These are phyloP conservation scores for Stachybotrys chlorohalonatus DNA, from an alignment of 2,329 filamentous ascomycete genomes.

Conservation along the genomic window DNA sequence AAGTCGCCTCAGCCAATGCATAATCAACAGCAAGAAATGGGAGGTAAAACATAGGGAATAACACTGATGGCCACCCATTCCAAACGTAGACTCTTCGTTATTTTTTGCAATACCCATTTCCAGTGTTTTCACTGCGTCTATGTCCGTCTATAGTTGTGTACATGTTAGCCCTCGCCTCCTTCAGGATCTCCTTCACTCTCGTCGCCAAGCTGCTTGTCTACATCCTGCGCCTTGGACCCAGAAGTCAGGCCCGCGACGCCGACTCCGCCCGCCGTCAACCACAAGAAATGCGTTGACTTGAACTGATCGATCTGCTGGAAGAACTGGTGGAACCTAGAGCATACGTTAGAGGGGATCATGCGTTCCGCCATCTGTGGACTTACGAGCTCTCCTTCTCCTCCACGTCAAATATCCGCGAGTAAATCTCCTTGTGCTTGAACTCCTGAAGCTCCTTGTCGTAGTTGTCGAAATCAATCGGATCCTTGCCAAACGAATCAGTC, in stretches of 20 bases:
- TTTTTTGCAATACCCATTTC: too few species aligned
- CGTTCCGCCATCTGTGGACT: slow-evolving; percentile 27
- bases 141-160: too few species aligned
- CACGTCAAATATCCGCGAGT: slow-evolving; percentile 80
- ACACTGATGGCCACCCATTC: too few species aligned
- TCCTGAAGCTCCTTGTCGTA: slow-evolving; percentile 71
- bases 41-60: too few species aligned
- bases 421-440: slow-evolving; percentile 91
- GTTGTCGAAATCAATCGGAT: slow-evolving; percentile 68
- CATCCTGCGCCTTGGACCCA: slow-evolving; percentile 28
- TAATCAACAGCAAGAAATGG: too few species aligned
- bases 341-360: slow-evolving; percentile 6
- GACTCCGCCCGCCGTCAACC: slow-evolving; percentile 62
- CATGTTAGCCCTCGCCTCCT: slow-evolving; percentile 30
- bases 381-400: slow-evolving; percentile 83
- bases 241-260: slow-evolving; percentile 41
- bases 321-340: slow-evolving; percentile 60
- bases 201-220: slow-evolving; percentile 41
- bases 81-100: too few species aligned
- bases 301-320: slow-evolving; percentile 75
- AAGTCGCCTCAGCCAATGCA: too few species aligned
- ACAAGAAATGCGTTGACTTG: slow-evolving; percentile 62
- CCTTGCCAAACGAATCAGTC: slow-evolving; percentile 50
- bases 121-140: too few species aligned
- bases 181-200: slow-evolving; percentile 44